These are phyloP conservation scores for Amesomyces nigricolor DNA, from an alignment of 2,329 filamentous ascomycete species.

Conservation along the genomic window DNA sequence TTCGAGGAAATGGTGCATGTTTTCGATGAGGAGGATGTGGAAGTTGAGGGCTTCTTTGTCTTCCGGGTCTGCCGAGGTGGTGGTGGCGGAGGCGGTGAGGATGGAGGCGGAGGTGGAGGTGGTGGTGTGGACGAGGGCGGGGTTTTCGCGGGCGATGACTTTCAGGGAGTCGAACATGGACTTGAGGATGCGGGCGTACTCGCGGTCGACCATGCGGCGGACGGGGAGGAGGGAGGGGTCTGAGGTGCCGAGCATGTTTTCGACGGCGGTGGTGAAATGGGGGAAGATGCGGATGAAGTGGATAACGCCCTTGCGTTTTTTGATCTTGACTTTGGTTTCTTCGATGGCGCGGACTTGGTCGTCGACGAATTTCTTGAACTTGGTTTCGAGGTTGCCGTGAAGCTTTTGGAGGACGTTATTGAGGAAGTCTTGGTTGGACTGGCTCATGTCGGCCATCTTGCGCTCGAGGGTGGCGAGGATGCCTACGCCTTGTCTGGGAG, in stretches of 20 bases:
- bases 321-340: constrained; percentile 97
- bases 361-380: constrained; percentile 86
- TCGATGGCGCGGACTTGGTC: constrained; percentile 94
- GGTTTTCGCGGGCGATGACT: constrained; percentile 77
- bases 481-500: constrained; percentile 74
- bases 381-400: constrained; percentile 64
- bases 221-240: constrained; percentile 57
- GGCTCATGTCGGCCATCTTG: constrained; percentile 71
- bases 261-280: constrained; percentile 72
- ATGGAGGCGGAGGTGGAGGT: constrained; percentile 22
- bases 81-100: constrained; percentile 26
- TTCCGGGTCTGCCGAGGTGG: constrained; percentile 54
- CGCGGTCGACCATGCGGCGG: constrained; percentile 73
- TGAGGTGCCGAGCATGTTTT: constrained; percentile 67
- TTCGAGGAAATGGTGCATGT: constrained; percentile 96
- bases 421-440: constrained; percentile 90
- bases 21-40: constrained; percentile 94
- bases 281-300: constrained; percentile 93
- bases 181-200: constrained; percentile 83
- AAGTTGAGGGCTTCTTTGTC: constrained; percentile 97
- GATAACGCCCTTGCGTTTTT: constrained; percentile 96
- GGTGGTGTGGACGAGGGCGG: constrained; percentile 39
- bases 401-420: constrained; percentile 72
- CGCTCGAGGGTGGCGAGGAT: constrained; percentile 76
- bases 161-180: constrained; percentile 97